Conservation (phyloP, 345 rosid genomes). For the Angophora floribunda region DNA sequence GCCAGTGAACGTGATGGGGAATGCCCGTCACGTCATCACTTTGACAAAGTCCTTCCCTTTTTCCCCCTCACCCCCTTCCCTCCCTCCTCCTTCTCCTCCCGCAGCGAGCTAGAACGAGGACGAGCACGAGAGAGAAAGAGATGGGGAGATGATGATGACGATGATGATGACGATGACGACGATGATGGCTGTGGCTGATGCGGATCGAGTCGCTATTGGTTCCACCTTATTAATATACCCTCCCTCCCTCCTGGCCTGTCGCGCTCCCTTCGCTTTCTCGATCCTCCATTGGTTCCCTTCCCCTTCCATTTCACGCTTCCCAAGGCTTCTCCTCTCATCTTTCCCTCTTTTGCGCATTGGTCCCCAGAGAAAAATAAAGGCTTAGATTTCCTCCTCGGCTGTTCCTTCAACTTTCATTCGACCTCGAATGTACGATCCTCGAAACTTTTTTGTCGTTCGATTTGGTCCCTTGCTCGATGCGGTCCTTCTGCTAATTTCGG, state of each 20-base stretch:
- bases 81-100: neutral
- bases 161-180: neutral
- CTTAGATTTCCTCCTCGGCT: neutral
- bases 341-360: neutral
- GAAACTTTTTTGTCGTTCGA: neutral
- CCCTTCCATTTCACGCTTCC: neutral
- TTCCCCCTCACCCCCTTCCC: neutral
- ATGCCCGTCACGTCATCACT: conserved; percentile 3
- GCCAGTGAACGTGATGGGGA: neutral
- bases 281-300: neutral
- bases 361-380: neutral
- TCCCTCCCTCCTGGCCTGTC: neutral
- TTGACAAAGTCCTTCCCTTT: neutral
- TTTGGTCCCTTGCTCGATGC: neutral
- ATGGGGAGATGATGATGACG: neutral
- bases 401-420: neutral
- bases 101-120: neutral
- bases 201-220: neutral
- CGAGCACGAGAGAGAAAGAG: neutral
- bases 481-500: neutral
- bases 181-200: neutral
- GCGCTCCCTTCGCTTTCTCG: neutral
- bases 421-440: neutral
- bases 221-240: neutral
- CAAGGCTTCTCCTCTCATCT: neutral